A percentile compares a stretch with the other conserved stretches of the same genome.
Evolutionary conservation across 768 basidiomycete genomes (phyloP).

Genomic region (Cystobasidiopsis lactophilus): DNA sequence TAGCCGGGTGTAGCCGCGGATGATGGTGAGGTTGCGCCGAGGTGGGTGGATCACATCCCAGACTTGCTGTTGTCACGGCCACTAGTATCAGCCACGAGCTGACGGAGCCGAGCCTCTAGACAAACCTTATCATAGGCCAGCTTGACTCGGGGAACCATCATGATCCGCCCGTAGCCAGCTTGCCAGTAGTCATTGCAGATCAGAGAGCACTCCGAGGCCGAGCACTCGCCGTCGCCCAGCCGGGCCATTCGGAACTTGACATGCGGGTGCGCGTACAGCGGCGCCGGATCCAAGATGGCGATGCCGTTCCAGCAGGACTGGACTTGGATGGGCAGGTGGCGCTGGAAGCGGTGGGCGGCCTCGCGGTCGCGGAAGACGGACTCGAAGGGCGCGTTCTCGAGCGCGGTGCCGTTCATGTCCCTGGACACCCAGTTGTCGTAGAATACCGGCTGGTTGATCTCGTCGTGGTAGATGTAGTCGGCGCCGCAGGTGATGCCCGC

Average conservation of each 20-base stretch:
- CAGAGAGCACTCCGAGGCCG: slow-evolving; percentile 80
- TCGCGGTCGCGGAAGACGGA: slow-evolving; percentile 65
- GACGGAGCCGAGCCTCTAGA: background rate
- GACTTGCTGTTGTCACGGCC: slow-evolving; percentile 41
- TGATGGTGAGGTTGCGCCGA: slow-evolving; percentile 79
- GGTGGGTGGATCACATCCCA: slow-evolving; percentile 83
- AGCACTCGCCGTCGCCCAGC: slow-evolving; percentile 71
- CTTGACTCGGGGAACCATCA: slow-evolving; percentile 95
- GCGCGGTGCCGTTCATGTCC: slow-evolving; percentile 92
- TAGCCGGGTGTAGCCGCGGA: slow-evolving; percentile 76
- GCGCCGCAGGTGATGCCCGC: slow-evolving; percentile 95
- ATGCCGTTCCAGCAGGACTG: slow-evolving; percentile 99
- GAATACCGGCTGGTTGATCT: slow-evolving; percentile 22
- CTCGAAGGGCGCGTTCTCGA: slow-evolving; percentile 96
- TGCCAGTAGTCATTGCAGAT: slow-evolving; percentile 99
- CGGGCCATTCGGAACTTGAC: slow-evolving; percentile 90
- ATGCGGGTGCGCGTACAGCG: slow-evolving; percentile 76
- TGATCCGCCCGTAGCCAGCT: slow-evolving; percentile 79
- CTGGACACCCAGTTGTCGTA: slow-evolving; percentile 74
- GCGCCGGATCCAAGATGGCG: slow-evolving; percentile 81
- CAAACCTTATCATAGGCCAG: slow-evolving; percentile 75
- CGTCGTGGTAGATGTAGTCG: slow-evolving; percentile 98
- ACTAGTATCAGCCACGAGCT: background rate
- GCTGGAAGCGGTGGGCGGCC: slow-evolving; percentile 60
- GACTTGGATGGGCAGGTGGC: slow-evolving; percentile 82